These are phyloP conservation scores for Chytriomyces confervae DNA, from an alignment of 192 early-diverging fungal genomes.

Conservation along the genomic window DNA sequence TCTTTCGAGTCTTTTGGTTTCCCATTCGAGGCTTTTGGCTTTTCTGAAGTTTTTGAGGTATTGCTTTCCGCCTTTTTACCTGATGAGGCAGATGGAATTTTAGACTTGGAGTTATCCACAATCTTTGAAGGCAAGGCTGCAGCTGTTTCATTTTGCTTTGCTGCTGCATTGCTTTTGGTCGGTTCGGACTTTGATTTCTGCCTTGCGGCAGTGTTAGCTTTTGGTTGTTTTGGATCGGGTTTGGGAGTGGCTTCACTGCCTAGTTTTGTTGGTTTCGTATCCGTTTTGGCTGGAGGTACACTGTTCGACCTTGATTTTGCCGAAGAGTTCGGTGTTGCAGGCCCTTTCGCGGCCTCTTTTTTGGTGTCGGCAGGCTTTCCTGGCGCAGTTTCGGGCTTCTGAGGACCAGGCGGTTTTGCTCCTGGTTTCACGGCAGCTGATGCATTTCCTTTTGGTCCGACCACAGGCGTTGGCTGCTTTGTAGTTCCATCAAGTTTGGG, in stretches of 20 bases:
- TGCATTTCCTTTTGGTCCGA: too few relatives aligned
- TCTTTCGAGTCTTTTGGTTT: too few relatives aligned
- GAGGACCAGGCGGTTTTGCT: too few relatives aligned
- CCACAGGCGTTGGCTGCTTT: too few relatives aligned
- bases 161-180: neutral
- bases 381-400: too few relatives aligned
- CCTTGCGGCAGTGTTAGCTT: constrained; percentile 3
- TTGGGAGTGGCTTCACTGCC: neutral
- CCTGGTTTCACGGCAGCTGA: too few relatives aligned
- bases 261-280: neutral
- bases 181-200: neutral
- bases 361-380: too few relatives aligned
- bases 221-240: constrained; percentile 3
- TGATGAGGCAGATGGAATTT: neutral
- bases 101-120: constrained; percentile 6
- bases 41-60: neutral
- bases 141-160: neutral
- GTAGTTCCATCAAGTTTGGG: too few relatives aligned
- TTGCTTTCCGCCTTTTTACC: neutral
- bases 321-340: too few relatives aligned
- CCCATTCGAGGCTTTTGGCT: neutral
- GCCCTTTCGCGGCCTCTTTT: too few relatives aligned
- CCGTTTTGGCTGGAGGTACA: neutral
- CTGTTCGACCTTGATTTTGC: too few relatives aligned
- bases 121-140: neutral